Evolutionary conservation across 164 flowering plant genomes (phyloP).

Genomic region (Chimonanthus salicifolius): DNA sequence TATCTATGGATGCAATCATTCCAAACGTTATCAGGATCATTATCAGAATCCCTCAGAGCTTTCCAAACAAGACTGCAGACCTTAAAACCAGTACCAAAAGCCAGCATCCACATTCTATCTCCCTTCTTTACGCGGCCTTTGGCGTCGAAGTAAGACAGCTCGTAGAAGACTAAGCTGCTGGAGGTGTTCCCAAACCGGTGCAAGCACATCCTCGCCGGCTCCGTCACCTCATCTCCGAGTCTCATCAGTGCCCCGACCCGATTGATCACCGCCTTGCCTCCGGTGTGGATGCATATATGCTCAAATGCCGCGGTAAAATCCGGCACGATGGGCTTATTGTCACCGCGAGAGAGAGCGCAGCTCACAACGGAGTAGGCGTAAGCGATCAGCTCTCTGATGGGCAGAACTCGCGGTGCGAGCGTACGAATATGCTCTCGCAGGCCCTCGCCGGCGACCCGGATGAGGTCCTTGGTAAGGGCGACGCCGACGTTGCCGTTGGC

Average conservation of each 20-base stretch:
- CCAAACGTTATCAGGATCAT: conserved; percentile 49
- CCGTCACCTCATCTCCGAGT: conserved; percentile 34
- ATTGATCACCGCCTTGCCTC: conserved; percentile 65
- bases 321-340: conserved; percentile 34
- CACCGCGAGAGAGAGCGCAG: conserved; percentile 16
- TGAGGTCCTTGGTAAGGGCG: conserved; percentile 55
- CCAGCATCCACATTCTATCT: conserved; percentile 55
- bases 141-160: conserved; percentile 58
- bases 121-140: conserved; percentile 42
- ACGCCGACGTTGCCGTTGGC: conserved; percentile 38
- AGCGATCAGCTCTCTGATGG: conserved; percentile 32
- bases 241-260: conserved; percentile 34
- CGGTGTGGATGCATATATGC: conserved; percentile 62
- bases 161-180: conserved; percentile 55
- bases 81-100: conserved; percentile 70
- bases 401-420: conserved; percentile 43
- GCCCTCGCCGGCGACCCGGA: conserved; percentile 42
- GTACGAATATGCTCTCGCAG: conserved; percentile 30
- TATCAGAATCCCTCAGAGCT: conserved; percentile 26
- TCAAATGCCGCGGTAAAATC: conserved; percentile 46
- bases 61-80: conserved; percentile 51
- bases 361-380: conserved; percentile 26
- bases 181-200: conserved; percentile 66
- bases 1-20: conserved; percentile 47
- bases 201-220: conserved; percentile 56